A percentile compares a stretch with the other conserved stretches of the same genome.
phyloP scores from a whole-genome alignment of 2,329 filamentous ascomycete species.

The Stagonosporopsis rhizophila region DNA sequence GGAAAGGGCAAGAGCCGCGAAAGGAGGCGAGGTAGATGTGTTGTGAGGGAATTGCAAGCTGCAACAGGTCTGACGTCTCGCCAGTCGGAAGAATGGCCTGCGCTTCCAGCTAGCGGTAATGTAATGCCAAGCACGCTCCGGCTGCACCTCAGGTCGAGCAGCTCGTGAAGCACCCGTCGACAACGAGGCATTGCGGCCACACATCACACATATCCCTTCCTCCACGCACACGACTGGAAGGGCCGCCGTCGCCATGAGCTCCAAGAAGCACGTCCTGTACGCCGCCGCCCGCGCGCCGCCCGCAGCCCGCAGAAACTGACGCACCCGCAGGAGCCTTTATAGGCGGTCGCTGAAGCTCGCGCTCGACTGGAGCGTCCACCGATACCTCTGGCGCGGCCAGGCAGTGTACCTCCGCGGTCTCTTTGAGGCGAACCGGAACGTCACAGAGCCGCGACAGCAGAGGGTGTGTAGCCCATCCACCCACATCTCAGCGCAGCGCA shows the following conservation, averaged over 20 bases:
- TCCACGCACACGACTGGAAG: conserved; percentile 23
- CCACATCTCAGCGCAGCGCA: neutral
- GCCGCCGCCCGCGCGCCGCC: conserved; percentile 24
- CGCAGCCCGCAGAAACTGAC: conserved; percentile 37
- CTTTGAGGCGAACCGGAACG: conserved; percentile 89
- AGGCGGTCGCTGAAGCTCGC: conserved; percentile 91
- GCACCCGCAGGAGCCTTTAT: conserved; percentile 71
- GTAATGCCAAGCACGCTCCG: conserved; percentile 33
- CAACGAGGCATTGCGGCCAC: conserved; percentile 42
- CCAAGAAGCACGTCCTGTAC: conserved; percentile 48
- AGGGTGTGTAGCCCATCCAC: conserved; percentile 64
- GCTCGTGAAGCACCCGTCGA: conserved; percentile 28
- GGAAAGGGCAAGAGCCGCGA: conserved; percentile 16
- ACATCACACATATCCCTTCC: conserved; percentile 17
- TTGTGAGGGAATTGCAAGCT: conserved; percentile 42
- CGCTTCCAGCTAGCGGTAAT: conserved; percentile 29
- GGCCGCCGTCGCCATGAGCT: conserved; percentile 48
- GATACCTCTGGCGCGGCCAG: conserved; percentile 93
- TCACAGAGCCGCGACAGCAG: conserved; percentile 85
- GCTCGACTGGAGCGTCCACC: conserved; percentile 93
- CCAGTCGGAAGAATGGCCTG: conserved; percentile 31
- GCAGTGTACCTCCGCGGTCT: conserved; percentile 93
- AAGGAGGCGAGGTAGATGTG: conserved; percentile 20
- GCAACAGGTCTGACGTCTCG: conserved; percentile 37
- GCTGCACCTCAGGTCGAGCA: conserved; percentile 31